A percentile compares a stretch with the other conserved stretches of the same genome.
Conservation (phyloP, 2,329 filamentous ascomycete genomes). For the Talaromyces atroroseus region DNA sequence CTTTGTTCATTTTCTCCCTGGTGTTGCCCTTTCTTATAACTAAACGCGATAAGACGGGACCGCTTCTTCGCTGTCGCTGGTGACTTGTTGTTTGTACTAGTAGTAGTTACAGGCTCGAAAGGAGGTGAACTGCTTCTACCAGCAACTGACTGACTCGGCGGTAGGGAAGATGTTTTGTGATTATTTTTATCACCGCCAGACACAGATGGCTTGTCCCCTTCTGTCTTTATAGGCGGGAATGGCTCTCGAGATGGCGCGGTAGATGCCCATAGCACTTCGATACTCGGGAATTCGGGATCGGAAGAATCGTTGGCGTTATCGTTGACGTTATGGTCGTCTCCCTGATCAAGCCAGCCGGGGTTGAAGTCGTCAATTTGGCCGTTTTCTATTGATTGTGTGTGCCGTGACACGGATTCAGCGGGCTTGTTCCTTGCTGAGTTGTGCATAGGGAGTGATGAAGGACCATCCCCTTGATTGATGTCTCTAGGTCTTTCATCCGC, state of each 20-base stretch:
- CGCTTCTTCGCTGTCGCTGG: neutral
- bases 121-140: slow-evolving; percentile 3
- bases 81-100: neutral
- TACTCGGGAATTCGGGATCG: slow-evolving; percentile 4
- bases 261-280: slow-evolving; percentile 13
- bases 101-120: neutral
- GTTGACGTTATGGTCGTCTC: neutral
- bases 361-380: neutral
- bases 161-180: neutral
- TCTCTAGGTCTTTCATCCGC: neutral
- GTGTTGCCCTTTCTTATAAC: neutral
- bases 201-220: neutral
- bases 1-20: neutral
- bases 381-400: neutral
- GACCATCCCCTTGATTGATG: neutral
- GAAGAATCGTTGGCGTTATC: neutral
- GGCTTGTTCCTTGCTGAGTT: neutral
- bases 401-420: neutral
- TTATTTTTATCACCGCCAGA: neutral
- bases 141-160: neutral
- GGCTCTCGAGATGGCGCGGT: slow-evolving; percentile 14
- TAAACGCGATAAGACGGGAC: neutral
- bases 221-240: slow-evolving; percentile 8
- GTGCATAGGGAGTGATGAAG: neutral
- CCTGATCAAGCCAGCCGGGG: neutral